Base-by-base conservation (phyloP, 2,329 filamentous ascomycete species). In the Cercospora sojina region DNA sequence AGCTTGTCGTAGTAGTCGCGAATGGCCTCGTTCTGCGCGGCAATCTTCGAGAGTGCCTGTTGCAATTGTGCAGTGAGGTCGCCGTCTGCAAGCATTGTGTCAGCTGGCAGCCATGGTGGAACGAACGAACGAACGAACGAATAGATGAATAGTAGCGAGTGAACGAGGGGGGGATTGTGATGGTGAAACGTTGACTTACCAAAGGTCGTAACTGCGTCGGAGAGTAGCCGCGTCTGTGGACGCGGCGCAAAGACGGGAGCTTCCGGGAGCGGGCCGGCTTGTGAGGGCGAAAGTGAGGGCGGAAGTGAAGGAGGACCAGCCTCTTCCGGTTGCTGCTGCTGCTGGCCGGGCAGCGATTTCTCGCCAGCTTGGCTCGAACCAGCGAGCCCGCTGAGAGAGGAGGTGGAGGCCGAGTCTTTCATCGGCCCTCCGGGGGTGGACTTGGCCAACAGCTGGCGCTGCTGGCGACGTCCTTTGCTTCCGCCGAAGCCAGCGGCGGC, bases 1-100 rank as follows among this genome's bases (percentile, higher is more conserved):
- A 49, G 27, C 43, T 65, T 63, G 32, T 65, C 55, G 66, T 65
- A 62, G 20, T 31, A 32, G 38, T 63, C 63, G 6, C 47, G 31
- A 25, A 63, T 62, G 38, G 63, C 58, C 23, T 32, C 38, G 29
- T 59, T 7, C 18, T 56, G 63, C 13, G 59, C 31, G n/a, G 53
- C 41, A 58, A 35, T n/a, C 27, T 61, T 47, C 31, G 38, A 13
- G 41, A 38, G 55, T 18, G 20, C 41, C 43, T 23, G 43, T 9
- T 23, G 20, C 20, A 49, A 20, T 3, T 13, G 43, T 23, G 18
- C 51, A 56, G 12, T 13, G 51, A 27, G 20, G 10, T 20, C 25
- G 27, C 35, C 32, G 8, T 59, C 53, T 65, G 53, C 23, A 38
- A 38, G 31, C 56, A 53, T 59, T 55, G 43, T 47, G 41, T 59